Evolutionary conservation across 495 filamentous ascomycete genomes (phyloP), one percentile per base, ranked within the genome.

Genomic region (Penicillium roqueforti): DNA sequence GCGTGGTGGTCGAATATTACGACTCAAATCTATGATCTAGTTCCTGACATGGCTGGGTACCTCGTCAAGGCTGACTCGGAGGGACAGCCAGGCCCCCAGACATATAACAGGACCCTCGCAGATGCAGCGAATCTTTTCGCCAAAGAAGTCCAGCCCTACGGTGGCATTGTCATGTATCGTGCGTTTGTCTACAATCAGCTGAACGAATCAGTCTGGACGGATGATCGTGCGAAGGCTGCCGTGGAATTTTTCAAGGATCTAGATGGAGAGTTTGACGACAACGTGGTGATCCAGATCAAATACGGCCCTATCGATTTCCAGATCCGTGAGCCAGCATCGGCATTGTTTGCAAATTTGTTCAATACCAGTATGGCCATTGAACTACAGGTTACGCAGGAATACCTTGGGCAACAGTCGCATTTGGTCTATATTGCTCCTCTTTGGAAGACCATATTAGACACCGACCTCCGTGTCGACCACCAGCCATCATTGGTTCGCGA

Each of bases 221-320:
- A 75, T 10, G 86, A 89, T 63, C 80, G 86, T 3, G 86, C 85
- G 6, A 87, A 87, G 41, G 85, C 84, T 0, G 83, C 83, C 1
- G 82, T 85, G 4, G 66, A 89, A 1, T 88, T 77, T 62, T 89
- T 89, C 69, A 74, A 83, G 36, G 66, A 70, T 0, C 73, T 88
- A 9, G 86, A 89, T 64, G 80, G 73, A 13, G 58, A 83, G 57
- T 88, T 89, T 42, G 80, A 83, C 22, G 80, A 85, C 49, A 89
- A 88, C 57, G 84, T 88, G 0, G 75, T 87, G 0, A 71, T 88
- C 6, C 86, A 89, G 56, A 84, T 88, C 64, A 89, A 89, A 68
- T 86, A 81, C 54, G 86, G 86, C 0, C 84, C 85, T 0, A 88
- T 88, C 58, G 86, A 89, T 64, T 89, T 89, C 70, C 86, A 89